Evolutionary conservation across 495 filamentous ascomycete genomes (phyloP).

Genomic region (Neurospora sp.): DNA sequence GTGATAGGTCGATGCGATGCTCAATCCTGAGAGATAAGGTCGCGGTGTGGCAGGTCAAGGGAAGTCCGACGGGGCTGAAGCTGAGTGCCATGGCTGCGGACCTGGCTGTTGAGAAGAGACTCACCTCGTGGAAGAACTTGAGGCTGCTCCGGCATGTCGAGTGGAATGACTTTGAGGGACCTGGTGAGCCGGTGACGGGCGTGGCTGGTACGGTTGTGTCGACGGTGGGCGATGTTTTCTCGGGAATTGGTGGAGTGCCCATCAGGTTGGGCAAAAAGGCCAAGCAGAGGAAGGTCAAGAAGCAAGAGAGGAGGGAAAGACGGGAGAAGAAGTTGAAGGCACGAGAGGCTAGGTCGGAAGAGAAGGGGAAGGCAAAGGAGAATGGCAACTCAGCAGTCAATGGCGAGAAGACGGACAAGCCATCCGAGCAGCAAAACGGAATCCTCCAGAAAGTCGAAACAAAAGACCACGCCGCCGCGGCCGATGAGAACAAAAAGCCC

Average conservation of each 20-base stretch:
- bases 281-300: constrained; percentile 35
- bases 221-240: constrained; percentile 41
- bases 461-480: not conserved
- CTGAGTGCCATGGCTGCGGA: constrained; percentile 59
- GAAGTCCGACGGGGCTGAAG: constrained; percentile 34
- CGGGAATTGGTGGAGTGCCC: constrained; percentile 50
- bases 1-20: constrained; percentile 56
- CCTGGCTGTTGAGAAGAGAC: constrained; percentile 45
- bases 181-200: constrained; percentile 64
- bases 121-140: constrained; percentile 54
- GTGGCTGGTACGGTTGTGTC: constrained; percentile 44
- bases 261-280: constrained; percentile 43
- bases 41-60: constrained; percentile 57
- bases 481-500: not conserved
- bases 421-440: not conserved
- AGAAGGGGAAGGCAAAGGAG: constrained; percentile 1
- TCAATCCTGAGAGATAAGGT: constrained; percentile 51
- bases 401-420: not conserved
- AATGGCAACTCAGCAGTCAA: not conserved
- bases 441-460: not conserved
- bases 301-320: constrained; percentile 30
- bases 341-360: not conserved
- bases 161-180: constrained; percentile 73
- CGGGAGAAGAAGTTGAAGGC: constrained; percentile 29
- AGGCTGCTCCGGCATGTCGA: constrained; percentile 55